phyloP scores from a whole-genome alignment of 495 filamentous ascomycete genomes.

The Sabuloglossum arenarium region DNA sequence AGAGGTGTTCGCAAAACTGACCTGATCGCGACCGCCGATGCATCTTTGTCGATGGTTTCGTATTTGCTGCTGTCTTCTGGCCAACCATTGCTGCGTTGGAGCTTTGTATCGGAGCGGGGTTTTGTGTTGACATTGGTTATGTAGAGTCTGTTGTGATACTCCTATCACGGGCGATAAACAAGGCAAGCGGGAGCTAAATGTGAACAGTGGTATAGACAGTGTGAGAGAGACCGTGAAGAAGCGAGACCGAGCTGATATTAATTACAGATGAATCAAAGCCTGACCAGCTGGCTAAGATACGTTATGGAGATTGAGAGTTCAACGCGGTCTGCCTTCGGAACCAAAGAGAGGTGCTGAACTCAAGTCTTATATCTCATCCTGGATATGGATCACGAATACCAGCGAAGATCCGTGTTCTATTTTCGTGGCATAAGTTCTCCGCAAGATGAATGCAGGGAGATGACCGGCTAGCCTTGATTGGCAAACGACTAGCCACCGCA shows the following conservation, averaged over 20 bases:
- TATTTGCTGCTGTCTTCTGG: conserved; percentile 18
- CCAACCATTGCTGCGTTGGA: conserved; percentile 21
- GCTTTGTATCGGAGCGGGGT: conserved; percentile 10
- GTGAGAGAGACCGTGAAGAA: not conserved
- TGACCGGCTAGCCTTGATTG: not conserved
- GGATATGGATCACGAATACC: not conserved
- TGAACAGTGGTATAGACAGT: not conserved
- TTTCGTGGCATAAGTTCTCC: not conserved
- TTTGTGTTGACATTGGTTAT: conserved; percentile 15
- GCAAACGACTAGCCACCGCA: not conserved
- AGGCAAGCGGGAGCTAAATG: not conserved
- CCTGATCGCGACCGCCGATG: conserved; percentile 88
- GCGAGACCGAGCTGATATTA: conserved; percentile 16
- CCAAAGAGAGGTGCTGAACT: not conserved
- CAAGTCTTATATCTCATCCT: not conserved
- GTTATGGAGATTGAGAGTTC: conserved; percentile 11
- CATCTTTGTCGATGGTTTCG: conserved; percentile 53
- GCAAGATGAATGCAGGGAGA: not conserved
- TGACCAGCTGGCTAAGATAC: conserved; percentile 20
- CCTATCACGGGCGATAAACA: not conserved
- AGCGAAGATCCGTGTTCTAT: not conserved
- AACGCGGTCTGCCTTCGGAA: conserved; percentile 10
- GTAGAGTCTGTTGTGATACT: not conserved
- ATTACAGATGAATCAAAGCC: conserved; percentile 16
- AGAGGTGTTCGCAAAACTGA: too few species aligned